Percentiles rank a stretch among this genome's conserved stretches.
Conservation (phyloP, 495 filamentous ascomycete genomes). For the Polyplosphaeria fusca region DNA sequence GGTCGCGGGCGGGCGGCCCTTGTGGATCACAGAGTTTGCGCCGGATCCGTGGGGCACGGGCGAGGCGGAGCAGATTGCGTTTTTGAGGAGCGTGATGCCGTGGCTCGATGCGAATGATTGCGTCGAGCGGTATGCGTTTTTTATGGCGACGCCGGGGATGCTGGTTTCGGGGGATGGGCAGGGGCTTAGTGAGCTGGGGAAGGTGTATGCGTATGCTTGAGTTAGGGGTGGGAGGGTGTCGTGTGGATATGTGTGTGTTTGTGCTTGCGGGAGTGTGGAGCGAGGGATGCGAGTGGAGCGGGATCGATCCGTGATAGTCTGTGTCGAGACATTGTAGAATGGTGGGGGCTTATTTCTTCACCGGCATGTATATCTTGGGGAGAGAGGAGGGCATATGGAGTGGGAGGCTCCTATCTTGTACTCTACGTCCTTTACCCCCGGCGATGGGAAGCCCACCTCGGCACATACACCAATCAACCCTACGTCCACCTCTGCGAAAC, state of each 20-base stretch:
- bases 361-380: background rate
- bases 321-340: background rate
- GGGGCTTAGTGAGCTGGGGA: constrained; percentile 7
- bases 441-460: no score
- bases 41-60: background rate
- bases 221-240: no score
- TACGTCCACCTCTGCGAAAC: no score
- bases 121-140: constrained; percentile 18
- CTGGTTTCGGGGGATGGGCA: constrained; percentile 19
- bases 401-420: no score
- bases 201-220: constrained; percentile 17
- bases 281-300: background rate
- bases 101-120: constrained; percentile 19
- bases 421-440: no score
- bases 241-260: no score
- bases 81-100: constrained; percentile 16
- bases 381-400: no score
- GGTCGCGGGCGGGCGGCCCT: background rate
- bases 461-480: no score
- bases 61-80: background rate
- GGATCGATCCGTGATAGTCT: background rate
- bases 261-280: background rate
- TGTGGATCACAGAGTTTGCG: constrained; percentile 31
- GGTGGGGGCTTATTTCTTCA: background rate
- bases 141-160: background rate